Base-by-base conservation (phyloP, 805 yeast species). In the Wickerhamiella sorbophila region DNA sequence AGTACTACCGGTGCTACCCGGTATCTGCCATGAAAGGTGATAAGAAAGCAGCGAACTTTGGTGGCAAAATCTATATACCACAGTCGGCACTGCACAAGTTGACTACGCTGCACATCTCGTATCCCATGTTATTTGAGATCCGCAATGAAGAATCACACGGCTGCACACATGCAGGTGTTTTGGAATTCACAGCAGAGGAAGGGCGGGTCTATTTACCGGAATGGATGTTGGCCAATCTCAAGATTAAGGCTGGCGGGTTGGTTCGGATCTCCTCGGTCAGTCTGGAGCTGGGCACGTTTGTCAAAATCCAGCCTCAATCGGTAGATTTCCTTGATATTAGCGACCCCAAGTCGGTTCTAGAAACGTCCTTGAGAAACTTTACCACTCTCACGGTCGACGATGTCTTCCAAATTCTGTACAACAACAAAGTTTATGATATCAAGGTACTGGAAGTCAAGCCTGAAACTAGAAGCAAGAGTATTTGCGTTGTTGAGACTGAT, bases 401-500 rank as follows among this genome's bases (percentile, higher is more conserved):
- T 62, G 68, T 85, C 16, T 79, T 91, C 52, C 91, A 86, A 56
- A 71, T 91, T 45, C 70, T 72, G 50, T 91, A 91, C 63, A 91
- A 91, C 55, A 80, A 80, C 49, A 73, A 78, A 18, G 64, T 74
- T 2, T 91, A 74, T 56, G 79, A 77, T 19, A 85, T 91, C 46
- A 81, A 77, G 56, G 87, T 91, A 16, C 64, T 88, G 36, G 96
- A 91, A 53, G 83, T 76, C 21, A 83, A 83, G 53, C 97, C 97
- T 0, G 82, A 79, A 40, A 68, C 75, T 1, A 52, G 59, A 5
- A 63, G 66, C 5, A 64, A 71, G 27, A 82, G 95, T 45, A 79
- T 88, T 12, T 88, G 96, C 67, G 95, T 91, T 4, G 84, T 91
- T 21, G 99, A 91, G 58, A 91, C 98, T 0, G 98, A 91, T 64